phyloP scores from a whole-genome alignment of 2,329 filamentous ascomycete species.

The Fusarium coffeatum region DNA sequence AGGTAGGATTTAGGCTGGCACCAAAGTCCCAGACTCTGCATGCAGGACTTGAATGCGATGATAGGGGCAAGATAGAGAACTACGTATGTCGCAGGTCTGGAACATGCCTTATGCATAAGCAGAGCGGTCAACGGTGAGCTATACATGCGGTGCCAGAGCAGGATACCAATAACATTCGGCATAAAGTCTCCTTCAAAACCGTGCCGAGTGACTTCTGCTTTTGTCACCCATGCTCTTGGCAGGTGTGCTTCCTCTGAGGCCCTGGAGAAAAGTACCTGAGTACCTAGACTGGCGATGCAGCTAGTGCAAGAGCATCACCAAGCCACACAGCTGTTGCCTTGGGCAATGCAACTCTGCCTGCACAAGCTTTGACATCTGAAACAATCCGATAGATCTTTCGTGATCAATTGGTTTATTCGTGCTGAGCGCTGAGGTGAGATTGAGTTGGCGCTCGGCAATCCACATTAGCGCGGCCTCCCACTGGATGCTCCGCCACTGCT shows the following conservation, averaged over 20 bases:
- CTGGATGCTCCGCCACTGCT: slow-evolving; percentile 28
- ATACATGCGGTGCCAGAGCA: too few species aligned
- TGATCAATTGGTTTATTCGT: background rate
- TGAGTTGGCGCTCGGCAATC: slow-evolving; percentile 12
- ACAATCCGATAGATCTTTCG: background rate
- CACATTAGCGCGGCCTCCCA: background rate
- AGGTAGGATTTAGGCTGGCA: background rate
- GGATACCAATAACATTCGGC: background rate
- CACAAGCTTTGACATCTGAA: background rate
- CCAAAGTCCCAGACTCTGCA: background rate
- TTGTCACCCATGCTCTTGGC: background rate
- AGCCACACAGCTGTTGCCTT: slow-evolving; percentile 19
- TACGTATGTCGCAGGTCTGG: background rate
- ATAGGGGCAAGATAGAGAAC: background rate
- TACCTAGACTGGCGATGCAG: background rate
- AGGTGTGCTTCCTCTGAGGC: background rate
- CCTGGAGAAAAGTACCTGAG: background rate
- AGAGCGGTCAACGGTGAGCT: background rate
- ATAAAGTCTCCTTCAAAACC: background rate
- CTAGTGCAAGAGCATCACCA: background rate
- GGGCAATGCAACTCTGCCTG: background rate
- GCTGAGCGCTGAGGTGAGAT: slow-evolving; percentile 29
- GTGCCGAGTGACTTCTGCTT: background rate
- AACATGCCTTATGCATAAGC: background rate
- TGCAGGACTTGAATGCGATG: background rate